Evolutionary conservation across 768 basidiomycete species (phyloP).

Genomic region (Crucibulum laeve): DNA sequence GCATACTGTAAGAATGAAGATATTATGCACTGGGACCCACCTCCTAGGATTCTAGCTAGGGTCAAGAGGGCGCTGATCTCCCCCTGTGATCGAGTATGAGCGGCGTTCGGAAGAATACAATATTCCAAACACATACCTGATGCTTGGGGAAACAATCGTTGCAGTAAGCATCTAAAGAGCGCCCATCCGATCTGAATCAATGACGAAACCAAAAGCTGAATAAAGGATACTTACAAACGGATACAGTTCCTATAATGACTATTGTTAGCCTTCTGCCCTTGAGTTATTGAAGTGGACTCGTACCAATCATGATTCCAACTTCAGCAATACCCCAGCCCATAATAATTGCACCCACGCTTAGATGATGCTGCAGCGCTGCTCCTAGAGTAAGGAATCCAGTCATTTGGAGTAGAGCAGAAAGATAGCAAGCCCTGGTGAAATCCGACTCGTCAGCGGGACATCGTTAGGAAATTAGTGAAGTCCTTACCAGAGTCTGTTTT

Average conservation of each 20-base stretch:
- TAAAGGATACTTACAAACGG: neutral
- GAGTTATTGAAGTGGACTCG: no score
- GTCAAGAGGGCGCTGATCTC: conserved; percentile 64
- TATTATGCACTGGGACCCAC: conserved; percentile 13
- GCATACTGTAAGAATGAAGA: neutral
- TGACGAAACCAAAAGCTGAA: neutral
- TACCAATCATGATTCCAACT: conserved; percentile 44
- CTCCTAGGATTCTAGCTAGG: conserved; percentile 49
- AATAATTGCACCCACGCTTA: conserved; percentile 41
- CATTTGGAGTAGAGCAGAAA: conserved; percentile 48
- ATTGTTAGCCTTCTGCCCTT: no score
- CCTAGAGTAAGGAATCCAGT: conserved; percentile 51
- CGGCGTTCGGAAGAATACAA: neutral
- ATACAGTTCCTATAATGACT: conserved; percentile 27
- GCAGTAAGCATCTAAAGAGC: conserved; percentile 37
- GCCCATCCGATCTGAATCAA: no score
- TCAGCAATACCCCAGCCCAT: conserved; percentile 60
- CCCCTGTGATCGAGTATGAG: conserved; percentile 28
- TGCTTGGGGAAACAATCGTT: conserved; percentile 17
- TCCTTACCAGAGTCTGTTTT: conserved; percentile 44
- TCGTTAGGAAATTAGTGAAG: neutral
- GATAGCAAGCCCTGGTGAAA: conserved; percentile 50
- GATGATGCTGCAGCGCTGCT: conserved; percentile 41
- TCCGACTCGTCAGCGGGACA: neutral
- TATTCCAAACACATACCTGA: conserved; percentile 29